These are phyloP conservation scores for Candida mattraensis DNA, from an alignment of 805 yeast species.

Conservation along the genomic window DNA sequence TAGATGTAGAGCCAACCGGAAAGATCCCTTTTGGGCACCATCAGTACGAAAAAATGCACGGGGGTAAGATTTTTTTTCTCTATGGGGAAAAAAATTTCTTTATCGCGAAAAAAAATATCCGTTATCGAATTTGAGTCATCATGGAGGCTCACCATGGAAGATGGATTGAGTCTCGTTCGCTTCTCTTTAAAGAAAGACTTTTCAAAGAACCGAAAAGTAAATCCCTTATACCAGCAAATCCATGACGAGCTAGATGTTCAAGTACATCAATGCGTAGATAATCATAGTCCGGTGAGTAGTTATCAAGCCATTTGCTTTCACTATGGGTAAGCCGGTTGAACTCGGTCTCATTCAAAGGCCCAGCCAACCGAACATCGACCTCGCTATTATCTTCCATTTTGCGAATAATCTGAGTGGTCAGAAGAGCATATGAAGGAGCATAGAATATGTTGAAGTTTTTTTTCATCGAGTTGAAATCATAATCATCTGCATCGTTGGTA, in stretches of 20 bases:
- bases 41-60: no score
- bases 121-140: no score
- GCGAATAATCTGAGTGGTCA: conserved; percentile 45
- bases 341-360: conserved; percentile 49
- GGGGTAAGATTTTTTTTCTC: no score
- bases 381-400: conserved; percentile 43
- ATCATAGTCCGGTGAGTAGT: conserved; percentile 34
- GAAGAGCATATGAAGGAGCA: conserved; percentile 50
- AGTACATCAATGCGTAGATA: conserved; percentile 47
- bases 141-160: no score
- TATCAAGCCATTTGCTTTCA: conserved; percentile 26
- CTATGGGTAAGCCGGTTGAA: conserved; percentile 32
- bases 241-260: conserved; percentile 38
- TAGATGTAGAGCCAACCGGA: no score
- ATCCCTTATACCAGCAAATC: conserved; percentile 49
- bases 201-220: conserved; percentile 55
- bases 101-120: no score
- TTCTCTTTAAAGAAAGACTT: conserved; percentile 37
- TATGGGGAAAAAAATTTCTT: no score
- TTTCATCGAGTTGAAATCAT: conserved; percentile 20
- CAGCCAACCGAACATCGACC: conserved; percentile 44
- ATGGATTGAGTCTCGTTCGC: no score
- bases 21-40: no score
- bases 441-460: conserved; percentile 42
- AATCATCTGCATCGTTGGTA: conserved; percentile 18